A percentile compares a stretch with the other conserved stretches of the same genome.
These are phyloP conservation scores for Paecilomyces niveus DNA, from an alignment of 2,329 filamentous ascomycete species.

Conservation along the genomic window DNA sequence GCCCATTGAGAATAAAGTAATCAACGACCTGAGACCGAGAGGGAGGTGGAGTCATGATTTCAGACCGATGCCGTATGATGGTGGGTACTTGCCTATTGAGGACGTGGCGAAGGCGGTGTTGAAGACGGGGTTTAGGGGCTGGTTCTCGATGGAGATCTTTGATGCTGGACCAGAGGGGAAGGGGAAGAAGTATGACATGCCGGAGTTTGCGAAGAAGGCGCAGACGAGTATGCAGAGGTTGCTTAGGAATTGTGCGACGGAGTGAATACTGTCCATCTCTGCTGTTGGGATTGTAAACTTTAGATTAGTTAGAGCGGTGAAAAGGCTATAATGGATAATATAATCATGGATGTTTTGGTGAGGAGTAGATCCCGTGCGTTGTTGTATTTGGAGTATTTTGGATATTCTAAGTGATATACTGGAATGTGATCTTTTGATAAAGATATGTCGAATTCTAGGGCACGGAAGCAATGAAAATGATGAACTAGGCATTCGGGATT, in stretches of 20 bases:
- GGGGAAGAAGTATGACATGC: conserved; percentile 44
- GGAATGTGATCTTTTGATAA: too few relatives aligned
- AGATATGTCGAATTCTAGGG: too few relatives aligned
- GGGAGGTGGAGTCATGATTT: conserved; percentile 66
- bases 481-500: too few relatives aligned
- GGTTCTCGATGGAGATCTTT: conserved; percentile 65
- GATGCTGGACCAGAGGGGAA: conserved; percentile 52
- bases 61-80: conserved; percentile 61
- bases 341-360: too few relatives aligned
- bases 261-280: not conserved
- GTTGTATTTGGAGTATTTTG: too few relatives aligned
- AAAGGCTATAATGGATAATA: too few relatives aligned
- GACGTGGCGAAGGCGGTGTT: conserved; percentile 60
- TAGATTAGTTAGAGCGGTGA: too few relatives aligned
- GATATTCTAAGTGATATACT: too few relatives aligned
- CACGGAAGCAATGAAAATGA: too few relatives aligned
- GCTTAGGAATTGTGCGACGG: conserved; percentile 29
- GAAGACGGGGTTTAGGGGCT: conserved; percentile 58
- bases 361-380: too few relatives aligned
- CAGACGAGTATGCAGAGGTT: conserved; percentile 44
- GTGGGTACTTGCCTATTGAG: conserved; percentile 62
- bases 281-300: not conserved
- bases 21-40: conserved; percentile 51
- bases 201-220: conserved; percentile 44
- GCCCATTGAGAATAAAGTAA: conserved; percentile 48